phyloP scores from a whole-genome alignment of 176 grass and related monocot species.

The Hsuehochloa calcarea region DNA sequence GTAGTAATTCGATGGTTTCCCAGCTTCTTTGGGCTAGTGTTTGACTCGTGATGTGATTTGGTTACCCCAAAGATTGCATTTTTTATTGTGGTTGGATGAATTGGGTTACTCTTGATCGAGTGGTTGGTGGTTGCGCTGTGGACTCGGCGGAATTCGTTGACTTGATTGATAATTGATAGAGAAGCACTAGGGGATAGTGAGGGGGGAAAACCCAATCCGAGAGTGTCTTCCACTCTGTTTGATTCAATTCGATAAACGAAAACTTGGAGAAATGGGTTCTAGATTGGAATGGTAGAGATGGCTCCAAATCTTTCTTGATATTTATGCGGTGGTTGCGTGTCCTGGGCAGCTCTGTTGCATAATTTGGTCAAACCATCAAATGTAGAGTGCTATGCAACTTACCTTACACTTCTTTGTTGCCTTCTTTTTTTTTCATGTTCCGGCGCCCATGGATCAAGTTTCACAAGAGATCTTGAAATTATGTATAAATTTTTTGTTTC shows the following conservation, averaged over 20 bases:
- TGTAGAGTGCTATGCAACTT: neutral
- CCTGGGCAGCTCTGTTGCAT: neutral
- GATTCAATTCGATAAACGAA: neutral
- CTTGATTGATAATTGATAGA: neutral
- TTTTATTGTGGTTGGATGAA: neutral
- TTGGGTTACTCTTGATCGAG: neutral
- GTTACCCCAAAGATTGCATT: neutral
- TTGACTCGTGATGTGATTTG: conserved; percentile 1
- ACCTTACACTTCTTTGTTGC: neutral
- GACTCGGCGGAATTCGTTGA: conserved; percentile 35
- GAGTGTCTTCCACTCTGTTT: neutral
- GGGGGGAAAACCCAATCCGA: neutral
- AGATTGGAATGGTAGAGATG: neutral
- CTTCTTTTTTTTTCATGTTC: neutral
- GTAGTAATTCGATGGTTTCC: conserved; percentile 1
- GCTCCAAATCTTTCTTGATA: conserved; percentile 23
- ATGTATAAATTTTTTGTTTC: neutral
- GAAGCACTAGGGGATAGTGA: neutral
- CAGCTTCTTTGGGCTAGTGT: neutral
- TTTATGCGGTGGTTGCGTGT: neutral
- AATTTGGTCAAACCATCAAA: conserved; percentile 20
- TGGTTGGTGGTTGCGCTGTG: conserved; percentile 9
- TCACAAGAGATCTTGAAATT: neutral
- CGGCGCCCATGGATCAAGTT: neutral
- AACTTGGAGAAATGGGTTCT: neutral